Percentiles rank a stretch among this genome's conserved stretches.
phyloP scores from a whole-genome alignment of 768 basidiomycete genomes.

The Galerina marginata region DNA sequence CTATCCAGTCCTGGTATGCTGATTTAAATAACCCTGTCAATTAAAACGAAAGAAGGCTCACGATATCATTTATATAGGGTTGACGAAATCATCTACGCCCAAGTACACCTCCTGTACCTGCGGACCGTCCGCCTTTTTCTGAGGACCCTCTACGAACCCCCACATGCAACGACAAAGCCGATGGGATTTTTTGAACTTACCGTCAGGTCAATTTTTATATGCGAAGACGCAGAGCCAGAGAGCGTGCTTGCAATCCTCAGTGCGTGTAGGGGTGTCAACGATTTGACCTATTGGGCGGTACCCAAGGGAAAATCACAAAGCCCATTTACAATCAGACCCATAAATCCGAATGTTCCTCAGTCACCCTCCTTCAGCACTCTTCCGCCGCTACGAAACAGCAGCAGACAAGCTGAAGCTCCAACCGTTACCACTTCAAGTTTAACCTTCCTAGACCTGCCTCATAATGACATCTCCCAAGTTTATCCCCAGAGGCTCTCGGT shows the following conservation, averaged over 20 bases:
- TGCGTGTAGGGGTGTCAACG: conserved; percentile 38
- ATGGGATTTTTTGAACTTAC: background rate
- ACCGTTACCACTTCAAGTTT: too few species aligned
- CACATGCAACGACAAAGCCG: conserved; percentile 33
- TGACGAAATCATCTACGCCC: conserved; percentile 40
- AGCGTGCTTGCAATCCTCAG: conserved; percentile 36
- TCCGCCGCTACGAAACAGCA: too few species aligned
- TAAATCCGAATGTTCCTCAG: too few species aligned
- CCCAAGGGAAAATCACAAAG: too few species aligned
- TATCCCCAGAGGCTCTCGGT: conserved; percentile 38
- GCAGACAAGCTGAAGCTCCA: too few species aligned
- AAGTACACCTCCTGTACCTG: conserved; percentile 37
- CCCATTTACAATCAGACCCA: too few species aligned
- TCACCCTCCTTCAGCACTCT: too few species aligned
- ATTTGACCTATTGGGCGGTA: conserved; percentile 42
- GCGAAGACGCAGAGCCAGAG: conserved; percentile 37
- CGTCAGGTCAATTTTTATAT: conserved; percentile 34
- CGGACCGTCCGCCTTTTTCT: conserved; percentile 41
- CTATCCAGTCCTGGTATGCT: conserved; percentile 39
- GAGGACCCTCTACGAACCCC: conserved; percentile 31
- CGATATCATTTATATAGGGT: conserved; percentile 29
- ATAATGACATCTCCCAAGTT: conserved; percentile 24
- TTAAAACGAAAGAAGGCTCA: too few species aligned
- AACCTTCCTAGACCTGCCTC: conserved; percentile 18
- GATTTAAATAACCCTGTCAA: too few species aligned